A percentile compares a stretch with the other conserved stretches of the same genome.
phyloP scores from a whole-genome alignment of 805 yeast species.

The Wickerhamiella sergipiensis region DNA sequence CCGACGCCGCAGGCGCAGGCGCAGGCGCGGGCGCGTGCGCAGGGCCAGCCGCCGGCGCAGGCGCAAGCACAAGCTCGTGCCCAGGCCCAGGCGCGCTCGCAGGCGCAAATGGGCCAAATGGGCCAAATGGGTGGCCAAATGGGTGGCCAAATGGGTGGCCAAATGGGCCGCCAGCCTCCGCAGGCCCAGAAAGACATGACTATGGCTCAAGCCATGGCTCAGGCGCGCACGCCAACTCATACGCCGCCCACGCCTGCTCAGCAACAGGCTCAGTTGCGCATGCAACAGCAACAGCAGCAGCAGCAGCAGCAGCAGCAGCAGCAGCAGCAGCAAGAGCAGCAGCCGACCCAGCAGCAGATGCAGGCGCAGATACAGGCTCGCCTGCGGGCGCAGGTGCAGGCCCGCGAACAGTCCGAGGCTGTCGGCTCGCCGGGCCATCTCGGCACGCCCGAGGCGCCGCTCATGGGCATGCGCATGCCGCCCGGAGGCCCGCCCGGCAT shows the following conservation, averaged over 20 bases:
- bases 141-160: too few species aligned
- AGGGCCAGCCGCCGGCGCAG: background rate
- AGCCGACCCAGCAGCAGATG: constrained; percentile 5
- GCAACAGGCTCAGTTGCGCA: constrained; percentile 8
- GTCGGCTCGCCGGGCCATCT: background rate
- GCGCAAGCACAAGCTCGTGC: background rate
- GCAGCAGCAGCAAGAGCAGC: constrained; percentile 7
- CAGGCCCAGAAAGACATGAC: background rate
- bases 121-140: too few species aligned
- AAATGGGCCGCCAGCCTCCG: background rate
- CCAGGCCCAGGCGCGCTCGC: background rate
- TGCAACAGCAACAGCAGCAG: constrained; percentile 1
- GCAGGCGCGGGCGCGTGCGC: constrained; percentile 2
- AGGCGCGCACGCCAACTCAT: background rate
- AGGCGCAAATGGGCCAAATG: background rate
- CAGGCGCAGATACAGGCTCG: background rate
- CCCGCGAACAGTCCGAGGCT: background rate
- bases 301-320: constrained; percentile 5
- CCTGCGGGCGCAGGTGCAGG: constrained; percentile 3
- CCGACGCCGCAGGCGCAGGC: constrained; percentile 12
- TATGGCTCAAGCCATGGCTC: background rate
- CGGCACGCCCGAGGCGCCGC: background rate
- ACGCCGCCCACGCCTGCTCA: constrained; percentile 11
- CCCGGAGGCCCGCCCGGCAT: background rate
- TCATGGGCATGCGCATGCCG: background rate